Base-by-base conservation (phyloP, 2,329 filamentous ascomycete genomes). In the Aspergillus cejpii region DNA sequence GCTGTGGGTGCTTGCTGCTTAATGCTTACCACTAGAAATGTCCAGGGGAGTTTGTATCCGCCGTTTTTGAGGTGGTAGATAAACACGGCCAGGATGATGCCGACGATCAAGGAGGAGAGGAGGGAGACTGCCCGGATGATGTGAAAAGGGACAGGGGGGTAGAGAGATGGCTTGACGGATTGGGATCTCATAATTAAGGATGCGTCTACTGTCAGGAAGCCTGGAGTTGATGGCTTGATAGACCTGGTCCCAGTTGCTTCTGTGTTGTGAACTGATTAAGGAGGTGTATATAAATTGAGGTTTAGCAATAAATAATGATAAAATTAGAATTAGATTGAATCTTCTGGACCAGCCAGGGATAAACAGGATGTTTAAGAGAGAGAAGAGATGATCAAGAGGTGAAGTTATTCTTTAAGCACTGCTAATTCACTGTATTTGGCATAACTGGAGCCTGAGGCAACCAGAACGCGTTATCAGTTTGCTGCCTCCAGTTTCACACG, bases 1-100 rank as follows among this genome's bases (percentile, higher is more conserved):
- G 23, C 24, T 41, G 37, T 31, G 27, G 23, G 34, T 19, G 19
- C n/a, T 17, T 17, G 14, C 39, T 24, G 43, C 20, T n/a, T n/a
- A 3, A 20, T 37, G 54, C 71, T 50, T 69, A 81, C 78, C 48
- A 80, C 63, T 14, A 81, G 68, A 56, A 81, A 81, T 2, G 77
- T 78, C 73, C 76, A 81, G 0, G 79, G 79, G 3, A 78, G 64
- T 37, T 67, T 69, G 62, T 73, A 78, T 39, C 72, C 62, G 49
- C 76, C 74, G 36, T 68, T 65, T 15, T 68, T 68, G 17, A 81
- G 68, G 51, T 79, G 73, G 51, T 68, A 74, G 50, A 77, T 71
- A 61, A 81, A 81, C 51, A 74, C 77, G 45, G 66, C 65, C 61
- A 80, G 72, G 40, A 81, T 76, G 23, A 65, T 67, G 3, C 70